Conservation (phyloP, 495 filamentous ascomycete species). For the Neurospora hispaniola region DNA sequence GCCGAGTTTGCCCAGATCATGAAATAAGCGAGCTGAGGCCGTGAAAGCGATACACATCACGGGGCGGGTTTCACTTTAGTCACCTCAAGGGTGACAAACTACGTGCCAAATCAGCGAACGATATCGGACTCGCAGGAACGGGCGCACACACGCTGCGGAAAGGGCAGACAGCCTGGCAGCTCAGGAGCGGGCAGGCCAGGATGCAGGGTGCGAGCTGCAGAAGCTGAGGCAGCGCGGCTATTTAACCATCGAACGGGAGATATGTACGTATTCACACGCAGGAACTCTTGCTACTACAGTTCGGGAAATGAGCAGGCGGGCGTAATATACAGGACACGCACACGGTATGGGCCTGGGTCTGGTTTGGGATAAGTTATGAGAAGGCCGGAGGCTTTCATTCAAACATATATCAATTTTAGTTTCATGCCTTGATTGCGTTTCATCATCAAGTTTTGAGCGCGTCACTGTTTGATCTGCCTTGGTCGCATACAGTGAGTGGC, state of each 20-base stretch:
- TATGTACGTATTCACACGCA: neutral
- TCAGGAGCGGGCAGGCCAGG: neutral
- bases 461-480: neutral
- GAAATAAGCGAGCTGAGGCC: slow-evolving; percentile 21
- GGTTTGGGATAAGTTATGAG: neutral
- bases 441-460: neutral
- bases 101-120: neutral
- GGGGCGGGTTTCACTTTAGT: neutral
- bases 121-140: neutral
- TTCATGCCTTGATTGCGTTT: neutral
- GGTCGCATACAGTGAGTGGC: neutral
- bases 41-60: neutral
- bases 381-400: neutral
- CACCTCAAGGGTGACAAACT: neutral
- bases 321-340: neutral
- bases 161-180: neutral
- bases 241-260: neutral
- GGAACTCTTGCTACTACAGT: neutral
- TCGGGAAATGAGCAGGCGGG: neutral
- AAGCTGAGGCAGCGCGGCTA: neutral
- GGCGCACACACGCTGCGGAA: neutral
- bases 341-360: neutral
- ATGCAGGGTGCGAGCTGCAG: neutral
- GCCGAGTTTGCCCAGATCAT: slow-evolving; percentile 95
- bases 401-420: neutral